Evolutionary conservation across 202 grass and related monocot species (phyloP), one percentile per base, ranked within the genome.

Genomic region (Brachypodium distachyon): DNA sequence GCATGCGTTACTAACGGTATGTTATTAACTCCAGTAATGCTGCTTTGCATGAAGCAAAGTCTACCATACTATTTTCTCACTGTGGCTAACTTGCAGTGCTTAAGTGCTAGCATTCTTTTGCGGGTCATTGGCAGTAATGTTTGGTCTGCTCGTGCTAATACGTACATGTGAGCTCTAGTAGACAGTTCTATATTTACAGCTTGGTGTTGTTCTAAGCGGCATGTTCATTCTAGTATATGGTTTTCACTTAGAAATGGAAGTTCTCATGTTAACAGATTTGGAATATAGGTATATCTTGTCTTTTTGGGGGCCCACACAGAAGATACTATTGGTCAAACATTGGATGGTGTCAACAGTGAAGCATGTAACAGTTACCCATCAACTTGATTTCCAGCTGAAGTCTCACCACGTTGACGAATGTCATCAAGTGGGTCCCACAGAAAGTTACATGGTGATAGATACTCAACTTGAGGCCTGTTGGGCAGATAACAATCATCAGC

Each of bases 401-500:
- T 80, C 77, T 65, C 17, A 3, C 6, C 67, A 80, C 51, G 82
- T 58, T 80, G 67, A 91, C 77, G 77, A 82, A 79, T 76, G 72
- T 79, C 42, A 84, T 87, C 81, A 84, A 83, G 77, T 85, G 83
- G 83, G 85, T 31, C 86, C 86, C 86, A 89, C 77, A 80, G 26
- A 81, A 77, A 82, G 19, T 48, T 61, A 61, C 37, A 73, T 65
- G 62, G 72, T 83, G 21, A 72, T 61, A 86, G 59, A 56, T 85
- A 79, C 82, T 54, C 72, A 84, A 81, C 85, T 81, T 53, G 82
- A 88, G 71, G 76, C 16, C 67, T 82, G 75, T 88, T 94, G 88
- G 82, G 86, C 85, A 82, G 80, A 82, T 84, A 80, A 94, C 66
- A 90, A 90, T 66, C 39, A 75, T 88, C 85, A 88, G 86, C 86